Evolutionary conservation across 352 stramenopile species (phyloP), one percentile per base, ranked within the genome.

Genomic region (Blastocystis sp.): DNA sequence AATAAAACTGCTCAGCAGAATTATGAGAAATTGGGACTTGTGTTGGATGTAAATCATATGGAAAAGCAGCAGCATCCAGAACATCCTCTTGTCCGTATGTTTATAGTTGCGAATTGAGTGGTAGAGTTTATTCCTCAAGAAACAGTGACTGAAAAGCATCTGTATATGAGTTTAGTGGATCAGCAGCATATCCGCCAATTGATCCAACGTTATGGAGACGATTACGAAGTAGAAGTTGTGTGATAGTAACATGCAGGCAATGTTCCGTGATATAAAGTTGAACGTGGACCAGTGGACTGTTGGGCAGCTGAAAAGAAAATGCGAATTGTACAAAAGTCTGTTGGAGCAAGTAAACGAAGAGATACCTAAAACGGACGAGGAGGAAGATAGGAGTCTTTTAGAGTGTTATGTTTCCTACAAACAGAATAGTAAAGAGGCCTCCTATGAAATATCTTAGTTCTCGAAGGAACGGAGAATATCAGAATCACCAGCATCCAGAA

Each of bases 401-500:
- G 70, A 81, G 13, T 79, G 7, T 18, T 34, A 0, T 64, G 20
- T 81, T 81, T 64, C 26, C 34, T 41, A 62, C 30, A 81, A 63
- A 39, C 45, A 63, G n/a, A 65, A 64, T 63, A 24, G 30, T 34
- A 63, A 81, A 81, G 45, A 81, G 66, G 66, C 39, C 41, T 78
- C 50, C 30, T 78, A 34, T 34, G 18, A 2, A 55, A 34, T 24
- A n/a, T 45, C 50, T 65, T 85, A 85, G 53, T 85, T 79, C n/a
- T 78, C 53, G 39, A 90, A 73, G 56, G 50, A 90, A 41, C 64
- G 93, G 90, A 99, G 92, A 92, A 99, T 99, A 94, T 99, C 97
- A 79, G 96, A 99, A 93, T 99, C 97, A 89, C 97, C 97, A 64
- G 93, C 93, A 92, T 99, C 96, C 63, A 98, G 94, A 91, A 99